Conservation (phyloP, 1,284 basidiomycete species). For the Wallemia hederae region DNA sequence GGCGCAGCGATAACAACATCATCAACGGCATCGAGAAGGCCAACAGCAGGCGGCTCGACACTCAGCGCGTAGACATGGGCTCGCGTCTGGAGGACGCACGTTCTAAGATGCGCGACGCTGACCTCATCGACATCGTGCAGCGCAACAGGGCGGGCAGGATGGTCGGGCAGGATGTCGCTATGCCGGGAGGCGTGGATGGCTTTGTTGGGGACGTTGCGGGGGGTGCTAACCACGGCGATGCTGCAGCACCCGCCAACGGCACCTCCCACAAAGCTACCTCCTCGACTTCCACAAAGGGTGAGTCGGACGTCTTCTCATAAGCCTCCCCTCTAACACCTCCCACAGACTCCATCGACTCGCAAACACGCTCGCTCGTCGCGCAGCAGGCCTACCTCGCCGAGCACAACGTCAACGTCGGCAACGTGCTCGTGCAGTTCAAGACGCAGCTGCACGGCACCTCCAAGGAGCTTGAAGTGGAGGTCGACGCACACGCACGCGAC, state of each 20-base stretch:
- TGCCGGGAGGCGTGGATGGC: too few relatives aligned
- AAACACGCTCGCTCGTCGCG: neutral
- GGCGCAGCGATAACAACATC: constrained; percentile 23
- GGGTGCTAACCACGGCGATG: too few relatives aligned
- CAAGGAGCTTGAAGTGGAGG: neutral
- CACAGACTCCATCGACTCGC: neutral
- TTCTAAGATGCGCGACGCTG: constrained; percentile 2
- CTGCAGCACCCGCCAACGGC: too few relatives aligned
- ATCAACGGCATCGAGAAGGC: constrained; percentile 40
- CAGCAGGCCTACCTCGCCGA: neutral
- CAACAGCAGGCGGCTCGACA: constrained; percentile 29
- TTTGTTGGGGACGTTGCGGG: too few relatives aligned
- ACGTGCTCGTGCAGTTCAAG: neutral
- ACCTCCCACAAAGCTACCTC: neutral
- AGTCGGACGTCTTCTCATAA: neutral
- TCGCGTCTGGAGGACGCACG: constrained; percentile 25
- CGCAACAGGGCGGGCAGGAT: constrained; percentile 1
- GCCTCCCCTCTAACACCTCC: neutral
- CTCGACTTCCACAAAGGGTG: neutral
- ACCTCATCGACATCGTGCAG: neutral
- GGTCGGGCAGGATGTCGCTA: constrained; percentile 4
- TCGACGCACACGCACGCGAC: constrained; percentile 18
- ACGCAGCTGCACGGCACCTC: neutral
- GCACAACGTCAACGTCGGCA: neutral
- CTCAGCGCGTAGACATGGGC: constrained; percentile 36